Evolutionary conservation across 306 rosid species (phyloP), one percentile per base, ranked within the genome.

Genomic region (Cucumis cinereus): DNA sequence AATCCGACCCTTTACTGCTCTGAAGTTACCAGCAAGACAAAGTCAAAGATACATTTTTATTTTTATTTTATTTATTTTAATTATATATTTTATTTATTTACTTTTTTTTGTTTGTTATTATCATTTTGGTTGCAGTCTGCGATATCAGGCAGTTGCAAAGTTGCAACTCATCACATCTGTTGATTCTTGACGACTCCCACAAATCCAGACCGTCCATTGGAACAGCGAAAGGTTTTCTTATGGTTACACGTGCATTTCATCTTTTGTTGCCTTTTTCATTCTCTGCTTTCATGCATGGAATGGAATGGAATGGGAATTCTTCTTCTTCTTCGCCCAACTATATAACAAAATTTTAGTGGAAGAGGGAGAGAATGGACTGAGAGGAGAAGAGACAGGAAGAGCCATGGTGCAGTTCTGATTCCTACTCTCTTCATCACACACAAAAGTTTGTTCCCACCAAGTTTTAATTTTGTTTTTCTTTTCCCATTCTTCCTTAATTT

Each of bases 241-340:
- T 33, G 56, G 41, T 43, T 83, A 85, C 98, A 92, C 92, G 96
- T 92, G 96, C 82, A 73, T 66, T 84, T 87, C 79, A 76, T 83
- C 81, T 85, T 87, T 84, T 85, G 47, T 84, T 61, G 50, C 83
- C 85, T 49, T 64, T 75, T 76, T 77, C 58, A 69, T 76, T 80
- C 77, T 82, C 87, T 84, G 82, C 69, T 82, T 90, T 79, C 98
- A 88, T 93, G 98, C 98, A 93, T 87, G 96, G 94, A 93, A 93
- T 89, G 94, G 96, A 93, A 88, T 30, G 35, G 35, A 30, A 30
- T 30, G 35, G 35, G 35, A 30, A 30, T 30, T 30, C 35, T 30
- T 30, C 35, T 30, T 30, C 35, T 91, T 91, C 91, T 91, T 87
- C 93, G 82, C 87, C 90, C 79, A 84, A 71, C 76, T 49, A 89